Evolutionary conservation across 1,139 yeast species (phyloP).

Genomic region (Blastobotrys raffinosifermentans): DNA sequence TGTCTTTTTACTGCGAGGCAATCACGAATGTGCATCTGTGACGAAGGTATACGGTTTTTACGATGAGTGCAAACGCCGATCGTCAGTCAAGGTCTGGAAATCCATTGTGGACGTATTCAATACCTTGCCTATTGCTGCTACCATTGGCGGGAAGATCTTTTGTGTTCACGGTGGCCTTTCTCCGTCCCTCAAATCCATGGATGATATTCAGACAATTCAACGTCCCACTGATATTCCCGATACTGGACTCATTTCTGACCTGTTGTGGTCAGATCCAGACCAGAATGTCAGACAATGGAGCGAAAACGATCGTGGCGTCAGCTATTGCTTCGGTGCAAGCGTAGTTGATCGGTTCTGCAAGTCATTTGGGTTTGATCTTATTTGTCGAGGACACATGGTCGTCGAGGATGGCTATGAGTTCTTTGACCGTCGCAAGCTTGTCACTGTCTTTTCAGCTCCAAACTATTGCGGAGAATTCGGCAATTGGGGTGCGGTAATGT

Average conservation of each 20-base stretch:
- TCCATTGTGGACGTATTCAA: slow-evolving; percentile 75
- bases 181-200: slow-evolving; percentile 60
- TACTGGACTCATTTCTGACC: slow-evolving; percentile 70
- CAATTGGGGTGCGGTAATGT: slow-evolving; percentile 89
- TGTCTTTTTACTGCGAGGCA: slow-evolving; percentile 76
- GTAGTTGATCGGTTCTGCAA: slow-evolving; percentile 68
- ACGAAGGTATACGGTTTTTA: slow-evolving; percentile 83
- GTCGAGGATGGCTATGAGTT: slow-evolving; percentile 92
- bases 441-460: slow-evolving; percentile 82
- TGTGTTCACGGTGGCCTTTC: slow-evolving; percentile 90
- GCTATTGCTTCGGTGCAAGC: slow-evolving; percentile 69
- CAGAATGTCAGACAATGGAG: slow-evolving; percentile 63
- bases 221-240: slow-evolving; percentile 90
- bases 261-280: slow-evolving; percentile 88
- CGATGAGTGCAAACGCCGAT: slow-evolving; percentile 79
- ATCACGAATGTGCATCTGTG: slow-evolving; percentile 79
- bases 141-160: slow-evolving; percentile 75
- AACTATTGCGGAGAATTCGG: slow-evolving; percentile 89
- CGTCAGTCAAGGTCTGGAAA: slow-evolving; percentile 67
- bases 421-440: slow-evolving; percentile 68
- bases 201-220: slow-evolving; percentile 62
- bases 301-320: slow-evolving; percentile 80
- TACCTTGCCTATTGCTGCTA: slow-evolving; percentile 80
- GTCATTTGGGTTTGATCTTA: slow-evolving; percentile 67
- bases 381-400: slow-evolving; percentile 88